phyloP scores from a whole-genome alignment of 257 asterid genomes.

The Agastache rugosa region DNA sequence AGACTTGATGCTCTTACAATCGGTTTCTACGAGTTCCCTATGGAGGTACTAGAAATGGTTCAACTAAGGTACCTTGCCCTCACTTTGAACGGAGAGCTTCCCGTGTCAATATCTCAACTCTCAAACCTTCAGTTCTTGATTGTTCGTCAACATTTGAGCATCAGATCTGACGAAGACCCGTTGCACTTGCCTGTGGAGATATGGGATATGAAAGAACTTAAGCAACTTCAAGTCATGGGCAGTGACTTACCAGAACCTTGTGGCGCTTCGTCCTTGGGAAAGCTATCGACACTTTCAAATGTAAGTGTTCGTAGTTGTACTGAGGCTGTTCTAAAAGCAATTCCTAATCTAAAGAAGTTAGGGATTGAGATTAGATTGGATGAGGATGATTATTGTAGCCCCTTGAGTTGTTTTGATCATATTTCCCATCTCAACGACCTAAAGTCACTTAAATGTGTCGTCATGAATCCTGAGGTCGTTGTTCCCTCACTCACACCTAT shows the following conservation, averaged over 20 bases:
- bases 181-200: constrained; percentile 17
- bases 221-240: constrained; percentile 23
- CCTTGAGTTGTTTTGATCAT: constrained; percentile 23
- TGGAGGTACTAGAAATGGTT: constrained; percentile 5
- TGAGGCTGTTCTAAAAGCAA: constrained; percentile 8
- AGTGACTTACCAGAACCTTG: constrained; percentile 15
- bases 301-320: constrained; percentile 19
- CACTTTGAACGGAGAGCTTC: constrained; percentile 4
- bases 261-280: constrained; percentile 7
- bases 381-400: constrained; percentile 14
- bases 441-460: constrained; percentile 25
- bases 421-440: constrained; percentile 20
- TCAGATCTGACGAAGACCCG: background rate
- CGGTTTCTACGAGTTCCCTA: constrained; percentile 33
- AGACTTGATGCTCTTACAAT: constrained; percentile 29
- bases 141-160: constrained; percentile 13
- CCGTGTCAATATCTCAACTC: constrained; percentile 23
- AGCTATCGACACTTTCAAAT: constrained; percentile 23
- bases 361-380: constrained; percentile 15
- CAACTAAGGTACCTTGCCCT: constrained; percentile 27
- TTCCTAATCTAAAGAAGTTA: constrained; percentile 28
- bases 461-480: constrained; percentile 25
- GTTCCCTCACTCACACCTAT: constrained; percentile 1
- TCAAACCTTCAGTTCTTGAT: constrained; percentile 31
- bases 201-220: constrained; percentile 34